Percentiles rank a stretch among this genome's conserved stretches.
These are phyloP conservation scores for Aspergillus cejpii DNA, from an alignment of 2,329 filamentous ascomycete species.

Conservation along the genomic window DNA sequence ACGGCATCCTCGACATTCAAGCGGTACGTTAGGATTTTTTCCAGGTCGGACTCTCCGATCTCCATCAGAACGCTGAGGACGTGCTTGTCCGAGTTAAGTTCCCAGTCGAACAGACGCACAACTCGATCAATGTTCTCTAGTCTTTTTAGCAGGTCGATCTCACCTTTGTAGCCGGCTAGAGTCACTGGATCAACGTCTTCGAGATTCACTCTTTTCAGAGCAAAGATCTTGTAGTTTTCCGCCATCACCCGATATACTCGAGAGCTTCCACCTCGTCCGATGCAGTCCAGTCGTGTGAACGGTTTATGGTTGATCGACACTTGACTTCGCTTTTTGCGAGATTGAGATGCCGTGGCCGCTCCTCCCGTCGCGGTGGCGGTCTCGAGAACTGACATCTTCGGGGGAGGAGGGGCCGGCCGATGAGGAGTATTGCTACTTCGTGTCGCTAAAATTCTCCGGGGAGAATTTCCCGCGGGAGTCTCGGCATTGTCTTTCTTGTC, in stretches of 20 bases:
- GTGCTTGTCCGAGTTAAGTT: conserved; percentile 88
- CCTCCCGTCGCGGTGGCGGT: conserved; percentile 79
- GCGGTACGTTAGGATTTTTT: conserved; percentile 70
- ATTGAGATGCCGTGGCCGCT: conserved; percentile 66
- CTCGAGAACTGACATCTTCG: conserved; percentile 95
- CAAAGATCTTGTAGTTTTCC: conserved; percentile 93
- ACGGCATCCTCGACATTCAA: conserved; percentile 64
- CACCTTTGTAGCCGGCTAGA: conserved; percentile 82
- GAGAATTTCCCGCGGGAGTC: conserved; percentile 42
- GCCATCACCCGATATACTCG: conserved; percentile 96
- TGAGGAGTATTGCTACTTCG: conserved; percentile 66
- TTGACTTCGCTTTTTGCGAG: conserved; percentile 69
- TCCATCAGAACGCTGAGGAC: conserved; percentile 92
- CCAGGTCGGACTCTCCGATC: conserved; percentile 88
- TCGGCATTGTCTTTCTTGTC: conserved; percentile 41
- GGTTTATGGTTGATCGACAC: conserved; percentile 84
- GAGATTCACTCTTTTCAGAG: conserved; percentile 84
- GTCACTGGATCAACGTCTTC: conserved; percentile 81
- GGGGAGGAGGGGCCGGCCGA: conserved; percentile 71
- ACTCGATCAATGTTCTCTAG: conserved; percentile 81
- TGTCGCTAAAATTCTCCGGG: conserved; percentile 45
- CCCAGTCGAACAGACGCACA: conserved; percentile 83
- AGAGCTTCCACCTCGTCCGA: conserved; percentile 86
- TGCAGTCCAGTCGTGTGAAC: conserved; percentile 81
- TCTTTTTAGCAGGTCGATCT: conserved; percentile 83